phyloP scores from a whole-genome alignment of 2,329 filamentous ascomycete genomes.

The Drechslerella stenobrocha region DNA sequence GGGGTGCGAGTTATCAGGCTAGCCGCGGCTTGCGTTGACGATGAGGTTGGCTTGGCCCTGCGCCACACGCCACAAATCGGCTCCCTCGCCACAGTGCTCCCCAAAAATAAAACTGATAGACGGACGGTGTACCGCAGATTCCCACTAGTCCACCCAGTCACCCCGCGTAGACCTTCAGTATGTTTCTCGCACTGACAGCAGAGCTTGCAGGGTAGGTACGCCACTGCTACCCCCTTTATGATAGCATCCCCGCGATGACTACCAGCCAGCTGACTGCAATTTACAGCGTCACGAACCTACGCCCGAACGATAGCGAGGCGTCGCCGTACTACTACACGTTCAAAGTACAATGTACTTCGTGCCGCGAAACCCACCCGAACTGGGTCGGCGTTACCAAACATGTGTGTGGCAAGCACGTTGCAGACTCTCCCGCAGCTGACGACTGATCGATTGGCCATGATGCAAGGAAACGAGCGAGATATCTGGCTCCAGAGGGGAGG shows the following conservation, averaged over 20 bases:
- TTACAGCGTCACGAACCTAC: conserved; percentile 81
- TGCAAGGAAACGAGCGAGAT: conserved; percentile 82
- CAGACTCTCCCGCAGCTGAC: background rate
- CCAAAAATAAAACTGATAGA: conserved; percentile 5
- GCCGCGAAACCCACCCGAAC: conserved; percentile 85
- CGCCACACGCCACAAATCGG: conserved; percentile 31
- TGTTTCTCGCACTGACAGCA: conserved; percentile 48
- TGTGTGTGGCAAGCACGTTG: conserved; percentile 61
- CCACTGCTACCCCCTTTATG: conserved; percentile 2
- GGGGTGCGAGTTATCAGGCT: background rate
- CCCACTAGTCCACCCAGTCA: no score
- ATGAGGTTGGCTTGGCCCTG: conserved; percentile 4
- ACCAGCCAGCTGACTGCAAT: conserved; percentile 8
- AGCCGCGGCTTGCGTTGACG: conserved; percentile 14
- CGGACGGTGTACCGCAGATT: no score
- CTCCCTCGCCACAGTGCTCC: conserved; percentile 15
- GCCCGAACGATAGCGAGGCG: conserved; percentile 77
- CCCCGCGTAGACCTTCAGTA: background rate
- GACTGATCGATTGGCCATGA: conserved; percentile 6
- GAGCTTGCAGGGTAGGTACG: conserved; percentile 13
- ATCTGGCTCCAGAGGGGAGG: conserved; percentile 89
- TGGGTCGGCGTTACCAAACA: conserved; percentile 84
- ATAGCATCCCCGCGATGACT: conserved; percentile 15
- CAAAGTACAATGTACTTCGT: conserved; percentile 97
- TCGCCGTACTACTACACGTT: conserved; percentile 95